Evolutionary conservation across 1,284 basidiomycete genomes (phyloP), one percentile per base, ranked within the genome.

Genomic region (Rhodofomes roseus): DNA sequence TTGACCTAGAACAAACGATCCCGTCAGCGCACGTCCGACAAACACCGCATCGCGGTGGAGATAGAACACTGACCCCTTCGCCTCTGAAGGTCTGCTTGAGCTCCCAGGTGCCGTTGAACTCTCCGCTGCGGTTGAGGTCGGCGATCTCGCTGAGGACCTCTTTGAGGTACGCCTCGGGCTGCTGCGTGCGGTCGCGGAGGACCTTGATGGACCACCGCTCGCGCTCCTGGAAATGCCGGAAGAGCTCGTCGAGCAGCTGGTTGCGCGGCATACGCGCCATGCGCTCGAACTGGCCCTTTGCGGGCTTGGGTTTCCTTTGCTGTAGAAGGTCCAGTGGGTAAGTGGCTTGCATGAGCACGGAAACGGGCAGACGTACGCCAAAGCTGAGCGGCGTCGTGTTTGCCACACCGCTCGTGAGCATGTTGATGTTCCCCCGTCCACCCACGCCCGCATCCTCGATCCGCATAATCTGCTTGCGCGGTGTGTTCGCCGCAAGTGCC

Each of bases 91-190:
- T 85, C 58, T 83, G 80, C 67, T 84, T 83, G 57, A 90, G 77
- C 73, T 90, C 86, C 85, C 86, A 90, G 59, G 82, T 73, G 12
- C 86, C 87, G 58, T 86, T 88, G 70, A 79, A 73, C 74, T 91
- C 88, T 56, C 95, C 95, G 55, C 87, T 87, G 58, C 88, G 87
- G 71, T 95, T 87, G 52, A 95, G 78, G 61, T 82, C 85, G 1
- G 92, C 95, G 52, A 98, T 89, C 63, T 93, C 90, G 46, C 77
- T 79, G 54, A 98, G 76, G 0, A 93, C 87, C 67, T 98, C 94
- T 66, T 95, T 92, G 59, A 98, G 82, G 73, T 95, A 98, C 16
- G 81, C 86, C 72, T 96, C 93, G 1, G 96, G 96, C 74, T 98
- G 96, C 71, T 95, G 89, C 0, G 92, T 92, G 57, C 85, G 86